A percentile compares a stretch with the other conserved stretches of the same genome.
Evolutionary conservation across 345 rosid species (phyloP).

Genomic region (Salix purpurea): DNA sequence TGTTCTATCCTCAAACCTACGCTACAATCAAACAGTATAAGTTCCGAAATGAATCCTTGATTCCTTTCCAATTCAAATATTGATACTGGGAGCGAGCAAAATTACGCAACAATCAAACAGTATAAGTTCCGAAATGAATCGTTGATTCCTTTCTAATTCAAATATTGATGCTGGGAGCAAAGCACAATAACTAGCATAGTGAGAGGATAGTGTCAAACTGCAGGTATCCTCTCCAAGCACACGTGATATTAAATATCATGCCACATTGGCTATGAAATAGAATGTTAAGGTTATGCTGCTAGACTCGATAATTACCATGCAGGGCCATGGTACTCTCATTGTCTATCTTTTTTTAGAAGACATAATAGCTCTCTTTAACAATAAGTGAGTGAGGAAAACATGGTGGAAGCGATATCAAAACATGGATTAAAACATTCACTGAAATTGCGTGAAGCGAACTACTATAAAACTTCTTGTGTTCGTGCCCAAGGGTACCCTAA

Average conservation of each 20-base stretch:
- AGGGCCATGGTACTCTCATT: neutral
- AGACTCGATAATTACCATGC: neutral
- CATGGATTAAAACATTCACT: neutral
- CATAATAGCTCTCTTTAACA: neutral
- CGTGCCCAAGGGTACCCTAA: slow-evolving; percentile 6
- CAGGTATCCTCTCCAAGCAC: neutral
- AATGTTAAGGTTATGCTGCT: neutral
- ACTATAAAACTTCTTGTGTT: neutral
- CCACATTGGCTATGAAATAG: neutral
- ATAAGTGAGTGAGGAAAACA: neutral
- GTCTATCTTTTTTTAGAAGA: too few relatives aligned
- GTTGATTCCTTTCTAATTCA: neutral
- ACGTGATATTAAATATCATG: neutral
- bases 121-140: neutral
- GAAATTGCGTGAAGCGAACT: neutral
- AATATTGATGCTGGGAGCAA: neutral
- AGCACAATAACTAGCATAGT: neutral
- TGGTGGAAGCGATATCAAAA: neutral
- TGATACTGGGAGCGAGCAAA: neutral
- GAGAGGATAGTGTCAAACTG: neutral
- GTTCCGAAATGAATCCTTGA: too few relatives aligned
- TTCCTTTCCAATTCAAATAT: too few relatives aligned
- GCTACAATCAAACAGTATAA: too few relatives aligned
- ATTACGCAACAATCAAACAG: neutral
- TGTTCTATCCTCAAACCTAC: too few relatives aligned